phyloP scores from a whole-genome alignment of 2,329 filamentous ascomycete genomes.

The Lachnellula arida region DNA sequence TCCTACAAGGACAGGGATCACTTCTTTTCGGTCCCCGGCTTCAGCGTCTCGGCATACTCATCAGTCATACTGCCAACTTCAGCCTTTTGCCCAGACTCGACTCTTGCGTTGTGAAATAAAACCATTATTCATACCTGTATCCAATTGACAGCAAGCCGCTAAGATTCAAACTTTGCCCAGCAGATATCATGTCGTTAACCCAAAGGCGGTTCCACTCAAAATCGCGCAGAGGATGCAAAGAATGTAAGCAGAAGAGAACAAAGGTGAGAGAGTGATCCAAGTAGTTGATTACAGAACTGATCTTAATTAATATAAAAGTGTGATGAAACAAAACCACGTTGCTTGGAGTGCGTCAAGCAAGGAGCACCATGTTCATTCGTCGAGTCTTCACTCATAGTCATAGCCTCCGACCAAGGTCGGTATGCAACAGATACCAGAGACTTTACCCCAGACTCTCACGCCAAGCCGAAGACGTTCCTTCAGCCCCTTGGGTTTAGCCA shows the following conservation, averaged over 20 bases:
- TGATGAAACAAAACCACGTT: slow-evolving; percentile 8
- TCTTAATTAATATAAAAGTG: not conserved
- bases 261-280: slow-evolving; percentile 2
- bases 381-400: not conserved
- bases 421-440: not conserved
- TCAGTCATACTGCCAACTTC: slow-evolving; percentile 4
- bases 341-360: slow-evolving; percentile 4
- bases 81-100: not conserved
- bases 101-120: not conserved
- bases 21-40: not conserved
- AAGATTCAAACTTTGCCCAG: too few species aligned
- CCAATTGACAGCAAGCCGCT: too few species aligned
- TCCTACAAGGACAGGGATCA: not conserved
- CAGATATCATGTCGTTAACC: slow-evolving; percentile 1
- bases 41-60: not conserved
- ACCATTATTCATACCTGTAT: not conserved
- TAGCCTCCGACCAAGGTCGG: not conserved
- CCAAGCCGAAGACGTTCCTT: not conserved
- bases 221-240: slow-evolving; percentile 12
- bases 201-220: slow-evolving; percentile 11
- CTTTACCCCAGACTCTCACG: not conserved
- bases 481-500: too few species aligned
- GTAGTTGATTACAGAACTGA: not conserved
- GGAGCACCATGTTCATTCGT: slow-evolving; percentile 3
- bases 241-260: slow-evolving; percentile 13